These are phyloP conservation scores for Thecaphora frezii DNA, from an alignment of 1,284 basidiomycete species.

Conservation along the genomic window DNA sequence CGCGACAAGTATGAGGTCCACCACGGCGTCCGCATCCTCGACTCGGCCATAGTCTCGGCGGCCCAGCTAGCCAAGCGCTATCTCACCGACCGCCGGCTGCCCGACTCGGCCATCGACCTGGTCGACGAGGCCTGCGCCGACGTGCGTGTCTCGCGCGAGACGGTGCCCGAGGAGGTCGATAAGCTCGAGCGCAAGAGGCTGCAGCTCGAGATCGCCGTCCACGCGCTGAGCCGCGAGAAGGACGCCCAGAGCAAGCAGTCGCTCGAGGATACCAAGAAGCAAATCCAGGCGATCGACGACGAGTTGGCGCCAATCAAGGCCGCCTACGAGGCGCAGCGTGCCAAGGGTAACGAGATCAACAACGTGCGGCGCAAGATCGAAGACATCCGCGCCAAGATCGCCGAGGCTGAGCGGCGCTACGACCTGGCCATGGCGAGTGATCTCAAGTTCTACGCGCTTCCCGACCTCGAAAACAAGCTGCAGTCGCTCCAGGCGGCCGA, in stretches of 20 bases:
- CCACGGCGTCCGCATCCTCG: slow-evolving; percentile 73
- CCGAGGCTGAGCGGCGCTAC: slow-evolving; percentile 85
- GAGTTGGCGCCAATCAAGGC: slow-evolving; percentile 84
- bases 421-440: slow-evolving; percentile 68
- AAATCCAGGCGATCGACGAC: slow-evolving; percentile 84
- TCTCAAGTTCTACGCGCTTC: slow-evolving; percentile 87
- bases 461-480: slow-evolving; percentile 78
- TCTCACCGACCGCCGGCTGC: slow-evolving; percentile 63
- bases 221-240: slow-evolving; percentile 80
- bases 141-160: slow-evolving; percentile 69
- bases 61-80: slow-evolving; percentile 93
- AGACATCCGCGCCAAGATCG: slow-evolving; percentile 85
- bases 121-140: slow-evolving; percentile 63
- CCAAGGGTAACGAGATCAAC: slow-evolving; percentile 81
- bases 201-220: slow-evolving; percentile 91
- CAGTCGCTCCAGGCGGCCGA: slow-evolving; percentile 63
- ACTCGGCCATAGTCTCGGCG: slow-evolving; percentile 84
- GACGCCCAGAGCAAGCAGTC: slow-evolving; percentile 87
- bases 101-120: slow-evolving; percentile 59
- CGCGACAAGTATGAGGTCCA: slow-evolving; percentile 72
- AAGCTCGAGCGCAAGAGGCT: slow-evolving; percentile 88
- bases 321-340: slow-evolving; percentile 86
- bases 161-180: slow-evolving; percentile 90
- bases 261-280: slow-evolving; percentile 74
- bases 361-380: slow-evolving; percentile 81